Evolutionary conservation across 345 rosid genomes (phyloP).

Genomic region (Punica granatum): DNA sequence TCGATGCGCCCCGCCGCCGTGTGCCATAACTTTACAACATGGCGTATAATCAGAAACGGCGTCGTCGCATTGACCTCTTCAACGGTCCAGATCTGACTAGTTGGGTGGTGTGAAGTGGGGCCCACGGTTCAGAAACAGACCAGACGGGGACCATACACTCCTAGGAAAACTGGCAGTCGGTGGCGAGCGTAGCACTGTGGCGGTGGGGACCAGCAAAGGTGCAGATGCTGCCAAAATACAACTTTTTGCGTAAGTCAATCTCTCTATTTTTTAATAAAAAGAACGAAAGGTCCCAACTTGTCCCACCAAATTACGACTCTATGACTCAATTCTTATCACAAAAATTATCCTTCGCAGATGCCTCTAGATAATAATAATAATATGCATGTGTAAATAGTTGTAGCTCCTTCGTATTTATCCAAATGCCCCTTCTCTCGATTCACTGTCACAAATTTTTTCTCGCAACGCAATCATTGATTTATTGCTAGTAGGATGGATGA

Average conservation of each 20-base stretch:
- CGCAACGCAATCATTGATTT: no score
- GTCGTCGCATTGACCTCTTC: background rate
- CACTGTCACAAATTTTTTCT: no score
- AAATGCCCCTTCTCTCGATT: no score
- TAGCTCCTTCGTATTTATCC: background rate
- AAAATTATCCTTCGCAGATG: background rate
- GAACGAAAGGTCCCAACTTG: background rate
- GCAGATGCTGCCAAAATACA: constrained; percentile 3
- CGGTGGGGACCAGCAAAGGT: background rate
- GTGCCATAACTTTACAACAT: background rate
- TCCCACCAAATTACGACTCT: background rate
- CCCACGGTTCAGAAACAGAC: background rate
- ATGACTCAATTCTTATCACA: background rate
- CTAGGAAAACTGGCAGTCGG: background rate
- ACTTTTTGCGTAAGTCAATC: background rate
- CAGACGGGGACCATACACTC: background rate
- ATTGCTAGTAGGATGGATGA: no score
- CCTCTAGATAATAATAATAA: background rate
- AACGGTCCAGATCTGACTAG: background rate
- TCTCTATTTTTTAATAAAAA: background rate
- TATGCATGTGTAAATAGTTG: background rate
- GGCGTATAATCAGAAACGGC: background rate
- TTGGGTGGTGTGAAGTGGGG: background rate
- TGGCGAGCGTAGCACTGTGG: background rate
- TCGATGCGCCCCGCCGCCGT: no score